phyloP scores from a whole-genome alignment of 768 basidiomycete species.

The Suillus occidentalis region DNA sequence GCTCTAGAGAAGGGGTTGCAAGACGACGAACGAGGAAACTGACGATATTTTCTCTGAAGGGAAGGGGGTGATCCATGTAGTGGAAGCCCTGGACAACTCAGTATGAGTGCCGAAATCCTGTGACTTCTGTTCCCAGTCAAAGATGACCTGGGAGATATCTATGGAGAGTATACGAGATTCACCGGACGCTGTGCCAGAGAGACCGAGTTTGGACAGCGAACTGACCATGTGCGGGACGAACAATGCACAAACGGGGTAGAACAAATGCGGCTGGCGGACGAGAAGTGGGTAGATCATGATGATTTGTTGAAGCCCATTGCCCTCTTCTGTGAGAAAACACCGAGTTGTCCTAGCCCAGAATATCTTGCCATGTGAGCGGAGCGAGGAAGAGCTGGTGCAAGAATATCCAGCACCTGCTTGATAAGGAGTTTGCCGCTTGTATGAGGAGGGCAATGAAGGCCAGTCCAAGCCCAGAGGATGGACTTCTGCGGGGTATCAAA shows the following conservation, averaged over 20 bases:
- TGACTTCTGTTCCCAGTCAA: slow-evolving; percentile 85
- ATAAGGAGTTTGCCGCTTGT: slow-evolving; percentile 76
- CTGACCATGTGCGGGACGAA: slow-evolving; percentile 95
- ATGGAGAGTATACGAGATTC: slow-evolving; percentile 88
- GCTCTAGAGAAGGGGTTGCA: slow-evolving; percentile 63
- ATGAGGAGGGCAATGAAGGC: slow-evolving; percentile 77
- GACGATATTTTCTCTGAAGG: slow-evolving; percentile 86
- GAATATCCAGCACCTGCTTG: slow-evolving; percentile 82
- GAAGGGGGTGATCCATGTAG: slow-evolving; percentile 67
- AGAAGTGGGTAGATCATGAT: slow-evolving; percentile 89
- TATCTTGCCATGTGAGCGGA: too few relatives aligned
- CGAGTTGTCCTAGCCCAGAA: slow-evolving; percentile 88
- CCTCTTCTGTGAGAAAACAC: slow-evolving; percentile 86
- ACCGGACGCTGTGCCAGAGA: slow-evolving; percentile 62
- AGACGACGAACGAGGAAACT: slow-evolving; percentile 96
- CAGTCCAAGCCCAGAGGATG: slow-evolving; percentile 86
- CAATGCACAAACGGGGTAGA: slow-evolving; percentile 88
- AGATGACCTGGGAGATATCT: slow-evolving; percentile 89
- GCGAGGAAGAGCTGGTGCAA: slow-evolving; percentile 84
- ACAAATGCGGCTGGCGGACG: slow-evolving; percentile 85
- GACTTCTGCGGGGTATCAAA: slow-evolving; percentile 92
- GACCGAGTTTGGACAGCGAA: slow-evolving; percentile 85
- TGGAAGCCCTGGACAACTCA: slow-evolving; percentile 29
- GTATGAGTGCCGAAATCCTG: slow-evolving; percentile 29
- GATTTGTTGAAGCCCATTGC: slow-evolving; percentile 63